Evolutionary conservation across 176 grass and related monocot genomes (phyloP).

Genomic region (Ensete glaucum): DNA sequence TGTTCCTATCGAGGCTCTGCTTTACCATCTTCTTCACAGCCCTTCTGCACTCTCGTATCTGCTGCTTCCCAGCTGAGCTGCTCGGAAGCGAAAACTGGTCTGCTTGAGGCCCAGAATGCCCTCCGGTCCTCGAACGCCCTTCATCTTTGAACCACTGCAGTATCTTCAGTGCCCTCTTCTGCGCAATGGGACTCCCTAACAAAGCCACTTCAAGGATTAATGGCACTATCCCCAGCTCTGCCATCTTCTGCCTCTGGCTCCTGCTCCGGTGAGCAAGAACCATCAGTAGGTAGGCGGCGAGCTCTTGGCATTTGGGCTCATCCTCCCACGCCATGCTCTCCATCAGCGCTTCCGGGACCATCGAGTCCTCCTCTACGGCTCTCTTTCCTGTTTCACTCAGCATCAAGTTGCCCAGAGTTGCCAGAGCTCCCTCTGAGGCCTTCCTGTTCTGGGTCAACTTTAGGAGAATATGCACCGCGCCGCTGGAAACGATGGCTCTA

Average conservation of each 20-base stretch:
- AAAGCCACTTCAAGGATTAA: constrained; percentile 52
- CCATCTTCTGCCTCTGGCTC: constrained; percentile 29
- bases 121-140: constrained; percentile 19
- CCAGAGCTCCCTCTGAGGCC: constrained; percentile 35
- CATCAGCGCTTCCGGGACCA: constrained; percentile 37
- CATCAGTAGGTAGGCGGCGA: constrained; percentile 59
- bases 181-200: constrained; percentile 49
- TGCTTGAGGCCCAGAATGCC: constrained; percentile 50
- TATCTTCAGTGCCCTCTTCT: constrained; percentile 56
- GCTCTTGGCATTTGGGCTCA: constrained; percentile 51
- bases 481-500: constrained; percentile 42
- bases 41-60: constrained; percentile 21
- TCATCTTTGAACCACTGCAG: constrained; percentile 71
- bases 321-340: constrained; percentile 44
- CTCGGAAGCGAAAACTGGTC: constrained; percentile 9
- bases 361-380: constrained; percentile 37
- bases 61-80: not conserved
- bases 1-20: constrained; percentile 75
- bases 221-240: constrained; percentile 40
- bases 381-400: constrained; percentile 29
- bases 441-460: constrained; percentile 10
- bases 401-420: constrained; percentile 45
- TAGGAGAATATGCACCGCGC: constrained; percentile 42
- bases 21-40: constrained; percentile 52
- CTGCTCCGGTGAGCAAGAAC: constrained; percentile 44